These are phyloP conservation scores for Pisolithus tinctorius DNA, from an alignment of 768 basidiomycete genomes.

Conservation along the genomic window DNA sequence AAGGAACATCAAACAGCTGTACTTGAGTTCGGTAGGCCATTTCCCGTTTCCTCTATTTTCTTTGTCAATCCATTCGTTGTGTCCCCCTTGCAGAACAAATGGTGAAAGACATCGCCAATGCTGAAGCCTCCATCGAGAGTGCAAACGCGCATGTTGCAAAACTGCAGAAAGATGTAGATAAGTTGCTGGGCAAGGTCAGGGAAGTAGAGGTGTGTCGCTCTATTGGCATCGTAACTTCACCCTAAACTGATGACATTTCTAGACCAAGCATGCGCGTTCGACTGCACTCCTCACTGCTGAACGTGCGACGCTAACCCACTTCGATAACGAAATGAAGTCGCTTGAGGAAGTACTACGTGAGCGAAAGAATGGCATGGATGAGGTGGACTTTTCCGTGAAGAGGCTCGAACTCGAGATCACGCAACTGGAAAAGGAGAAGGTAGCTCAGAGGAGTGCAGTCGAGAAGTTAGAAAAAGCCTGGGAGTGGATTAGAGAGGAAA, in stretches of 20 bases:
- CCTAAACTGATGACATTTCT: neutral
- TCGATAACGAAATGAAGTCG: constrained; percentile 81
- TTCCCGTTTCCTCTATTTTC: neutral
- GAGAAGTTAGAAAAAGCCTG: constrained; percentile 72
- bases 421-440: constrained; percentile 58
- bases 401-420: constrained; percentile 64
- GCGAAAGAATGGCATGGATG: constrained; percentile 64
- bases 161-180: constrained; percentile 57
- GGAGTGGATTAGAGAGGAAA: constrained; percentile 86
- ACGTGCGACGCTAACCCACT: constrained; percentile 78
- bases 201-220: constrained; percentile 16
- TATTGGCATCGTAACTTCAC: neutral
- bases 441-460: constrained; percentile 43
- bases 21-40: constrained; percentile 74
- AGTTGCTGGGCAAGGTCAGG: constrained; percentile 43
- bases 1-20: constrained; percentile 84
- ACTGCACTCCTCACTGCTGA: constrained; percentile 76
- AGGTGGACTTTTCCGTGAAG: constrained; percentile 60
- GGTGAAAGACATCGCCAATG: constrained; percentile 23
- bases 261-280: constrained; percentile 58
- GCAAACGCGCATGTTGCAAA: constrained; percentile 43
- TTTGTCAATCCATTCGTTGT: neutral
- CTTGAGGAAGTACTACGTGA: constrained; percentile 77
- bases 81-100: constrained; percentile 17
- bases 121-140: constrained; percentile 14